A percentile compares a stretch with the other conserved stretches of the same genome.
These are phyloP conservation scores for Arthroderma sp. DNA, from an alignment of 2,329 filamentous ascomycete genomes.

Conservation along the genomic window DNA sequence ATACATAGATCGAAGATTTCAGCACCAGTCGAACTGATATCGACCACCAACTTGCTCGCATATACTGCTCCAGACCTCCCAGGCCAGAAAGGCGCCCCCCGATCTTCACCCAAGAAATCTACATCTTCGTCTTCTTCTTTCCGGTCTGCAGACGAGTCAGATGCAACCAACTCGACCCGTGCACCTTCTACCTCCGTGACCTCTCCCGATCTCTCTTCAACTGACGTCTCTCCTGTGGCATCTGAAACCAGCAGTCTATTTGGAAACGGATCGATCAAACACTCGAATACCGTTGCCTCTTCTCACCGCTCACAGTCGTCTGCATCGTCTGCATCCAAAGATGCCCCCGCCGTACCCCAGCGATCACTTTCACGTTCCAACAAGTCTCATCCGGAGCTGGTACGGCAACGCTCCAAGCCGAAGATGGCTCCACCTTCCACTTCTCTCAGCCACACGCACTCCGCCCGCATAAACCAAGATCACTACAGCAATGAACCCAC, in stretches of 20 bases:
- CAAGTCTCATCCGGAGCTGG: constrained; percentile 64
- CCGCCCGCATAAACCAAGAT: constrained; percentile 16
- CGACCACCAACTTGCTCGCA: constrained; percentile 90
- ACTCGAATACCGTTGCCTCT: constrained; percentile 50
- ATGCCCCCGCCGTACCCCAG: constrained; percentile 55
- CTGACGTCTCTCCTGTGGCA: constrained; percentile 32
- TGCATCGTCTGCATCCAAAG: constrained; percentile 25
- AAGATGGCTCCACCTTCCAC: constrained; percentile 33
- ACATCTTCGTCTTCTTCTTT: constrained; percentile 40
- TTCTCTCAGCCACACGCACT: constrained; percentile 22
- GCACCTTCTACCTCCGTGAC: constrained; percentile 34
- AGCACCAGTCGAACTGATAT: constrained; percentile 69
- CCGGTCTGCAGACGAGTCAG: constrained; percentile 51
- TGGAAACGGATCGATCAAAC: constrained; percentile 47
- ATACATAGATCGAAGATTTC: constrained; percentile 54
- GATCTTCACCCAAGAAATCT: constrained; percentile 27
- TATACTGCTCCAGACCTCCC: constrained; percentile 81
- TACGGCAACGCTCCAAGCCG: constrained; percentile 53
- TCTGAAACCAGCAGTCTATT: constrained; percentile 45
- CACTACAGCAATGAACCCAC: constrained; percentile 25
- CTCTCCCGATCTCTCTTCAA: constrained; percentile 34
- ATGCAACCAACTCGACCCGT: constrained; percentile 34
- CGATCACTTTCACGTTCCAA: constrained; percentile 82
- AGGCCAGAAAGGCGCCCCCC: constrained; percentile 17
- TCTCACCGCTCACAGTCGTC: constrained; percentile 29